phyloP scores from a whole-genome alignment of 345 rosid genomes.

The Eucalyptus albens region DNA sequence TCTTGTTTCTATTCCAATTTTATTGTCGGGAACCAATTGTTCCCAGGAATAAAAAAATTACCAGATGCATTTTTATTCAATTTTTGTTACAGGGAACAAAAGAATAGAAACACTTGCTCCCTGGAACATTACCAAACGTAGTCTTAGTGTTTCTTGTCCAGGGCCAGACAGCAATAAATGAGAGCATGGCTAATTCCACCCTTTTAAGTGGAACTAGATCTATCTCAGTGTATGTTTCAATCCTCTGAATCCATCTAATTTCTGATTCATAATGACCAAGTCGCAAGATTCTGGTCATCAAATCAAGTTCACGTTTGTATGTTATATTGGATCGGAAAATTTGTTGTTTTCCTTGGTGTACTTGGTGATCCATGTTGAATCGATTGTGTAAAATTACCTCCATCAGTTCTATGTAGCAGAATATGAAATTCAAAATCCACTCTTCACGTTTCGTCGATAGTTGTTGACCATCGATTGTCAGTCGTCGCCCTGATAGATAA shows the following conservation, averaged over 20 bases:
- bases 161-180: neutral
- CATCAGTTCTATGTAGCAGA: neutral
- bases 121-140: no score
- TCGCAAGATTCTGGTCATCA: neutral
- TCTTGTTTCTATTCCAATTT: no score
- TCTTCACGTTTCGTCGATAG: neutral
- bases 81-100: no score
- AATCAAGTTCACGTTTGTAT: neutral
- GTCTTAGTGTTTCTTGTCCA: no score
- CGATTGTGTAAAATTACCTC: neutral
- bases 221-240: neutral
- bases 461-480: neutral
- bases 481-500: no score
- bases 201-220: neutral
- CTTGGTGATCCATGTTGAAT: neutral
- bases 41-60: no score
- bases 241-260: neutral
- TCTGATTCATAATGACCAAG: neutral
- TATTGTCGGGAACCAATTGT: no score
- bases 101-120: no score
- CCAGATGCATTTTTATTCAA: no score
- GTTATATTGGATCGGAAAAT: neutral
- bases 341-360: neutral
- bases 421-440: neutral
- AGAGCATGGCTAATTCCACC: no score